Conservation (phyloP, 768 basidiomycete genomes). For the Pholiota microspora region DNA sequence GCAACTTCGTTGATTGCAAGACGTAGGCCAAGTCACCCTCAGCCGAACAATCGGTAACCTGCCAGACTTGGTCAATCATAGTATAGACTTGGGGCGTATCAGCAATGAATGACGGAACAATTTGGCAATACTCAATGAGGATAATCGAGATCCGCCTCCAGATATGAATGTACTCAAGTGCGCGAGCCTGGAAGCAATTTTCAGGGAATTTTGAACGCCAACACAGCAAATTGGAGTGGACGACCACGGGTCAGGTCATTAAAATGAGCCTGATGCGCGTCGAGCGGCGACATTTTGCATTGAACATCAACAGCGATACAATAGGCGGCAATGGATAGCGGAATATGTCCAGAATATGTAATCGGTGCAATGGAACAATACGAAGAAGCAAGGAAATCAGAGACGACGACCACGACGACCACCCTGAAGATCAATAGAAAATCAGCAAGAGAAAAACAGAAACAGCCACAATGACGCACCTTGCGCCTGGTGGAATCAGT, state of each 20-base stretch:
- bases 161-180: too few relatives aligned
- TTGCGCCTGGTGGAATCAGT: constrained; percentile 98
- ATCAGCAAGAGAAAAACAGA: background rate
- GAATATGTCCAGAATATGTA: constrained; percentile 17
- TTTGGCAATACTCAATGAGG: too few relatives aligned
- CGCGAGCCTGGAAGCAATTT: too few relatives aligned
- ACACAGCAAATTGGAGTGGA: constrained; percentile 30
- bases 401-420: constrained; percentile 99
- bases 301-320: constrained; percentile 28
- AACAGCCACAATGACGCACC: constrained; percentile 41
- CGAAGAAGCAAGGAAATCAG: constrained; percentile 33
- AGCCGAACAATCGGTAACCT: too few relatives aligned
- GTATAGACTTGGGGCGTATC: too few relatives aligned
- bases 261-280: constrained; percentile 70
- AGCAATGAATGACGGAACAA: too few relatives aligned
- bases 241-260: constrained; percentile 80
- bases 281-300: constrained; percentile 76
- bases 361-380: constrained; percentile 19
- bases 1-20: too few relatives aligned
- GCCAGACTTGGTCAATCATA: too few relatives aligned
- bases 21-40: too few relatives aligned
- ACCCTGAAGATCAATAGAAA: constrained; percentile 56
- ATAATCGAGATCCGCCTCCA: too few relatives aligned
- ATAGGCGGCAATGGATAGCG: constrained; percentile 17
- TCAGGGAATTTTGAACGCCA: constrained; percentile 18